phyloP scores from a whole-genome alignment of 257 asterid genomes.

The Solanum rostratum region DNA sequence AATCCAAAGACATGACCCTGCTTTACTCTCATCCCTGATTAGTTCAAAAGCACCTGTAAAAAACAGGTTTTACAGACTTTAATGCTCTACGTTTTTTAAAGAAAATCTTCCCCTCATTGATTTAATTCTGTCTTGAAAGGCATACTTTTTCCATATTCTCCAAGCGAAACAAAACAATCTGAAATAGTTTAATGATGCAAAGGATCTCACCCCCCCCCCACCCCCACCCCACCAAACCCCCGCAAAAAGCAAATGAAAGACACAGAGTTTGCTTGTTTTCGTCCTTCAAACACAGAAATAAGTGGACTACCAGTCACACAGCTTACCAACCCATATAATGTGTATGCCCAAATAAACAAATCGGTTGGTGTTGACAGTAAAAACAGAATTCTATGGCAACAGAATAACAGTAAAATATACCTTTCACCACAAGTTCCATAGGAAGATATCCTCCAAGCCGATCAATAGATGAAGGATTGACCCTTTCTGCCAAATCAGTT shows the following conservation, averaged over 20 bases:
- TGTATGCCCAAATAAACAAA: background rate
- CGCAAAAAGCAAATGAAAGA: background rate
- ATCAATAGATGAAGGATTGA: conserved; percentile 29
- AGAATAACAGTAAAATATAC: conserved; percentile 12
- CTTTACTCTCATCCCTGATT: conserved; percentile 69
- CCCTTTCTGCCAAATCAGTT: conserved; percentile 56
- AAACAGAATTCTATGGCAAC: background rate
- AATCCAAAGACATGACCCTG: conserved; percentile 94
- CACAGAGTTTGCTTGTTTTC: background rate
- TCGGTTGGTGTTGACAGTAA: background rate
- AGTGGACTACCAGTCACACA: background rate
- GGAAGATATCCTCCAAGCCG: conserved; percentile 61
- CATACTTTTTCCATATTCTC: background rate
- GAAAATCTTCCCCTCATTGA: background rate
- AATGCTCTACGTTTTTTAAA: background rate
- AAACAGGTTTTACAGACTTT: conserved; percentile 13
- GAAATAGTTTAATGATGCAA: background rate
- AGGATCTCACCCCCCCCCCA: background rate
- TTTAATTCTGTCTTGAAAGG: background rate
- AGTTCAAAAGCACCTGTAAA: conserved; percentile 74
- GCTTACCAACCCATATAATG: background rate
- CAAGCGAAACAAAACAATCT: background rate
- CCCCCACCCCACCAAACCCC: background rate
- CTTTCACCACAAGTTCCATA: conserved; percentile 79
- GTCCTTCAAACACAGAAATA: background rate